Evolutionary conservation across 345 rosid species (phyloP).

Genomic region (Populus simonii): DNA sequence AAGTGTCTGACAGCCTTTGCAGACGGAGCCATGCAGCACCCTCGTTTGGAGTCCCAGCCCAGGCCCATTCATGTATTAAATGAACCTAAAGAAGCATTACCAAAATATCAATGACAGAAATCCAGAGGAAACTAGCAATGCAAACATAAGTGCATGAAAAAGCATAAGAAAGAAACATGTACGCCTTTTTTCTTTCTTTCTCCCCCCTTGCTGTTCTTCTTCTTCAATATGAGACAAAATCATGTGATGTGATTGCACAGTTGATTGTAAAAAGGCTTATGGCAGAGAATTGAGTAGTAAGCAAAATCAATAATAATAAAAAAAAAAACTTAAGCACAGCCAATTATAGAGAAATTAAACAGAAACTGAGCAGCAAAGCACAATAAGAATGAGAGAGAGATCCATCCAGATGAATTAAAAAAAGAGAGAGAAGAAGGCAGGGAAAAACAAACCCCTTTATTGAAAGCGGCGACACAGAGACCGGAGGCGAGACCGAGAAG

Average conservation of each 20-base stretch:
- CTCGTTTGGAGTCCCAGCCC: constrained; percentile 98
- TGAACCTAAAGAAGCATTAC: constrained; percentile 57
- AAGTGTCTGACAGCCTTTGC: constrained; percentile 81
- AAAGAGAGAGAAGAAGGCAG: background rate
- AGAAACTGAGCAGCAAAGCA: no score
- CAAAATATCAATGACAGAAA: background rate
- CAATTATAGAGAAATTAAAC: background rate
- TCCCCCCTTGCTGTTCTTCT: no score
- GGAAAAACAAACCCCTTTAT: constrained; percentile 57
- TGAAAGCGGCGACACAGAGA: constrained; percentile 87
- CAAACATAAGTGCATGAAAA: no score
- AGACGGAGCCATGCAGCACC: constrained; percentile 98
- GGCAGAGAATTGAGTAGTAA: no score
- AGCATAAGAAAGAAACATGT: no score
- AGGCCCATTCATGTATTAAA: constrained; percentile 91
- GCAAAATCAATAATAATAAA: no score
- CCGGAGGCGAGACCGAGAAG: constrained; percentile 92
- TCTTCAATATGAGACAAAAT: no score
- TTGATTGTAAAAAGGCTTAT: no score
- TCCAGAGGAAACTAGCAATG: background rate
- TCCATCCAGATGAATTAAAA: no score
- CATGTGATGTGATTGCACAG: no score
- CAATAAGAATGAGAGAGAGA: no score
- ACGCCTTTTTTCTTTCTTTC: no score
- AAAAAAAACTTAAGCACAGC: background rate